Percentiles rank a stretch among this genome's conserved stretches.
Evolutionary conservation across 2,329 filamentous ascomycete genomes (phyloP).

Genomic region (Aureobasidium sp.): DNA sequence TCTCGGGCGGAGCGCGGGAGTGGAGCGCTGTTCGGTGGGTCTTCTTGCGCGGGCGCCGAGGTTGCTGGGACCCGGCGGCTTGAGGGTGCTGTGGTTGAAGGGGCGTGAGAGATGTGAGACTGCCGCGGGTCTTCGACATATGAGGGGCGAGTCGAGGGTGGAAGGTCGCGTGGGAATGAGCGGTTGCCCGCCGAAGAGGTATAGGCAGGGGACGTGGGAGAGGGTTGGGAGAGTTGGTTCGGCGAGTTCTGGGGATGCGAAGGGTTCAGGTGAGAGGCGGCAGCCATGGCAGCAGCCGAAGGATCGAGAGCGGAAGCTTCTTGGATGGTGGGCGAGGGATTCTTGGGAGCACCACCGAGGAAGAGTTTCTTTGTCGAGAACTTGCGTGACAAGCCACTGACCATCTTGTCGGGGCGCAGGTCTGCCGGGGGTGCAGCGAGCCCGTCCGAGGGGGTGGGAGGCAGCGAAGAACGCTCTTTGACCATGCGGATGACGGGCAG

Average conservation of each 20-base stretch:
- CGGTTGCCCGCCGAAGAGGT: constrained; percentile 24
- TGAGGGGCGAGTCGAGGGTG: constrained; percentile 20
- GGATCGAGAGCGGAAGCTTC: constrained; percentile 41
- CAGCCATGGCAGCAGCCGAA: constrained; percentile 45
- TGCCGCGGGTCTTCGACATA: constrained; percentile 19
- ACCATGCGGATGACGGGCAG: constrained; percentile 82
- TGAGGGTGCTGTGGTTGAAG: constrained; percentile 25
- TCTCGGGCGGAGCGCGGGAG: constrained; percentile 9
- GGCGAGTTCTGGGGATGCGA: constrained; percentile 41
- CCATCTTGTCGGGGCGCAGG: constrained; percentile 17
- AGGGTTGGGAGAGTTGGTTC: constrained; percentile 35
- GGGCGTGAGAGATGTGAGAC: constrained; percentile 23
- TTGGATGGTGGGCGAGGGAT: constrained; percentile 45
- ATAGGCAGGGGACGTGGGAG: constrained; percentile 46
- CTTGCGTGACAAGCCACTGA: constrained; percentile 44
- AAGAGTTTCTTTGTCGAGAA: constrained; percentile 49
- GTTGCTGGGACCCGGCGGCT: constrained; percentile 20
- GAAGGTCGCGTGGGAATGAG: constrained; percentile 27
- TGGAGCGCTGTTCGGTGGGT: constrained; percentile 11
- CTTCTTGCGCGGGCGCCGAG: constrained; percentile 16
- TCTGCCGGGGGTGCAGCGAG: constrained; percentile 19
- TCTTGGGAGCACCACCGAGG: constrained; percentile 42
- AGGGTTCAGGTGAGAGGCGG: constrained; percentile 45
- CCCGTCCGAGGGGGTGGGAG: constrained; percentile 47
- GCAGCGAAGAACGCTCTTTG: constrained; percentile 84